Conservation (phyloP, 768 basidiomycete genomes). For the Tricholoma sp. region DNA sequence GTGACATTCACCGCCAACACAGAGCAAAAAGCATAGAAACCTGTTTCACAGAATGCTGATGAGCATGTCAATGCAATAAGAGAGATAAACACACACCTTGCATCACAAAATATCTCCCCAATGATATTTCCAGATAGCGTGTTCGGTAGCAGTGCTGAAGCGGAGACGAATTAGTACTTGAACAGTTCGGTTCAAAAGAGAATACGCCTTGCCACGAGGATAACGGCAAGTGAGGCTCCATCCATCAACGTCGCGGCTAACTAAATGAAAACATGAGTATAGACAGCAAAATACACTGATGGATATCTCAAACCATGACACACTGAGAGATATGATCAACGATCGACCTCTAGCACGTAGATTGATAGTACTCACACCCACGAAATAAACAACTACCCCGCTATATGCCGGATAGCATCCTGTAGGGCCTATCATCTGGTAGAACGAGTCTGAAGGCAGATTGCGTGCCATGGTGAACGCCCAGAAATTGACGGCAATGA, state of each 20-base stretch:
- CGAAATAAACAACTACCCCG: conserved; percentile 21
- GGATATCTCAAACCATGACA: conserved; percentile 13
- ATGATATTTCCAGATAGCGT: conserved; percentile 23
- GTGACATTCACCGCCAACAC: conserved; percentile 25
- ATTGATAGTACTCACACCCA: conserved; percentile 24
- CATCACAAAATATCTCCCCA: conserved; percentile 30
- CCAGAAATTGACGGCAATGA: conserved; percentile 32
- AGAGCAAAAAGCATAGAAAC: conserved; percentile 27
- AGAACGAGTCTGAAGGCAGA: conserved; percentile 18
- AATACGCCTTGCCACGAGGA: conserved; percentile 26
- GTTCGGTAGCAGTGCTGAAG: conserved; percentile 24
- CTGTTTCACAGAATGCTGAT: conserved; percentile 13
- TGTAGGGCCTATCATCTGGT: conserved; percentile 19
- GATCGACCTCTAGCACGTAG: too few species aligned
- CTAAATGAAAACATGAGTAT: conserved; percentile 12
- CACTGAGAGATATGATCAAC: conserved; percentile 6
- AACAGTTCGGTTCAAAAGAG: not conserved
- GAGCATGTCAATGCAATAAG: not conserved
- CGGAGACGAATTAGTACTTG: not conserved
- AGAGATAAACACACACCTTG: conserved; percentile 24
- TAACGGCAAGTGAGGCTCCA: conserved; percentile 28
- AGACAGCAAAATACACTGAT: not conserved
- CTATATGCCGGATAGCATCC: conserved; percentile 38
- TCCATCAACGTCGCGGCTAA: conserved; percentile 33
- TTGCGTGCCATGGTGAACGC: conserved; percentile 27